Evolutionary conservation across 192 early-diverging fungal genomes (phyloP), one percentile per base, ranked within the genome.

Genomic region (Linnemannia exigua): DNA sequence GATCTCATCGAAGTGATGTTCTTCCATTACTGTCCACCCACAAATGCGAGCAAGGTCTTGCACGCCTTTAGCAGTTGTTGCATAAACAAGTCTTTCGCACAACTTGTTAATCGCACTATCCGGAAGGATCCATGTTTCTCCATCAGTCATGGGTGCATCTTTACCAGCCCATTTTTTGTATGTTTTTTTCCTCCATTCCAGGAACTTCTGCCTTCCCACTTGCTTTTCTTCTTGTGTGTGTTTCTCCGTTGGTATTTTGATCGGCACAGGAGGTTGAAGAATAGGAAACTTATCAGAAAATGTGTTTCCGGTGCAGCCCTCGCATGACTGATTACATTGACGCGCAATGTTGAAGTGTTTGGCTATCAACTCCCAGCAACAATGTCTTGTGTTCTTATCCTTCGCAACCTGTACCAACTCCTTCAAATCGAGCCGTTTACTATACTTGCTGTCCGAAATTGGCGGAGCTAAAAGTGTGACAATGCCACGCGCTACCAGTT

Each of bases 291-390:
- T 67, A 8, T 4, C 31, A 67, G 63, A 67, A 67, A 67, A 67
- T 8, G 63, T 67, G 31, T 22, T 1, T 28, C 63, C 63, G 31
- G 63, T 67, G 63, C 63, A 67, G 63, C n/a, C 63, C 63, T 67
- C 63, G 31, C 63, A 67, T 28, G 28, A 67, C 16, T 67, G 63
- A 35, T 28, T 67, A 28, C 63, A 67, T 67, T 67, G 25, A 1
- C 63, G 63, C 25, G 63, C 16, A 31, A 61, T 68, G 14, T 31
- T 52, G 19, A 76, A 76, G 17, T 35, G 37, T 9, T 76, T 36
- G 66, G 52, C 75, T 68, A 76, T 68, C 50, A n/a, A 19, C 31
- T 20, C 28, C 75, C 75, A 76, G 28, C 52, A 52, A 68, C 75
- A 76, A 0, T 3, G 5, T 68, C 66, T 47, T 16, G 54, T 46